phyloP scores from a whole-genome alignment of 2,329 filamentous ascomycete genomes.

The Colletotrichum horii region DNA sequence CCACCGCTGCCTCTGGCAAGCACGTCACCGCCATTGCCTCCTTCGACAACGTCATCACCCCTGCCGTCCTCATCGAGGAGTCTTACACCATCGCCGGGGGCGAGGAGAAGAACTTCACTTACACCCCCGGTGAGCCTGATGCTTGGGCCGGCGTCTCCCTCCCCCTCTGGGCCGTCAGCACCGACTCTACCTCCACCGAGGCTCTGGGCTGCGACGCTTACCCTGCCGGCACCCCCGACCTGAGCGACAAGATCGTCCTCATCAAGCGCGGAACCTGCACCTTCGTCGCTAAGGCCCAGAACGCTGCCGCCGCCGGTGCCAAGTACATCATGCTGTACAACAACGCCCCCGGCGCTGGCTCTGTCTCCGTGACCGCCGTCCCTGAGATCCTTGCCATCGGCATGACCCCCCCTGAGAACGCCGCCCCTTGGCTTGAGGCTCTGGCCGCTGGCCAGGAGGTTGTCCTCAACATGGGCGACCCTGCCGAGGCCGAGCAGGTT shows the following conservation, averaged over 20 bases:
- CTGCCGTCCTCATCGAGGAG: conserved; percentile 46
- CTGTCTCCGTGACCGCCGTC: conserved; percentile 36
- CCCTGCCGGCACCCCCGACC: conserved; percentile 59
- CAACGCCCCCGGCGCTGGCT: conserved; percentile 44
- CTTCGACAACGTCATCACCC: conserved; percentile 50
- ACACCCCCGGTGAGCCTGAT: conserved; percentile 43
- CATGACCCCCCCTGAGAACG: conserved; percentile 47
- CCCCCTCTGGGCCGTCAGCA: conserved; percentile 54
- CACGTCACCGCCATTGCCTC: conserved; percentile 54
- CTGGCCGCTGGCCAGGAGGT: conserved; percentile 50
- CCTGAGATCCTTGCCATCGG: conserved; percentile 39
- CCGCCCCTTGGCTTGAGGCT: conserved; percentile 46
- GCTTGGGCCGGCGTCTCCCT: conserved; percentile 51
- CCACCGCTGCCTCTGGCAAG: conserved; percentile 52
- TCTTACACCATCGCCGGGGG: conserved; percentile 44
- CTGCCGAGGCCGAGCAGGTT: conserved; percentile 36
- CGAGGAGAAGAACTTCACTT: conserved; percentile 43
- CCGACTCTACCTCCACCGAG: conserved; percentile 48
- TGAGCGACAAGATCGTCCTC: conserved; percentile 63
- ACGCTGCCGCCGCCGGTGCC: conserved; percentile 59
- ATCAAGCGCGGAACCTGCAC: conserved; percentile 64
- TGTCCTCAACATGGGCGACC: conserved; percentile 47
- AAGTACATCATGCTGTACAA: conserved; percentile 69
- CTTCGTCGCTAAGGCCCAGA: conserved; percentile 58
- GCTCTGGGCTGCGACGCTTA: conserved; percentile 58